Evolutionary conservation across 495 filamentous ascomycete species (phyloP).

Genomic region (Hypoxylon trugodes): DNA sequence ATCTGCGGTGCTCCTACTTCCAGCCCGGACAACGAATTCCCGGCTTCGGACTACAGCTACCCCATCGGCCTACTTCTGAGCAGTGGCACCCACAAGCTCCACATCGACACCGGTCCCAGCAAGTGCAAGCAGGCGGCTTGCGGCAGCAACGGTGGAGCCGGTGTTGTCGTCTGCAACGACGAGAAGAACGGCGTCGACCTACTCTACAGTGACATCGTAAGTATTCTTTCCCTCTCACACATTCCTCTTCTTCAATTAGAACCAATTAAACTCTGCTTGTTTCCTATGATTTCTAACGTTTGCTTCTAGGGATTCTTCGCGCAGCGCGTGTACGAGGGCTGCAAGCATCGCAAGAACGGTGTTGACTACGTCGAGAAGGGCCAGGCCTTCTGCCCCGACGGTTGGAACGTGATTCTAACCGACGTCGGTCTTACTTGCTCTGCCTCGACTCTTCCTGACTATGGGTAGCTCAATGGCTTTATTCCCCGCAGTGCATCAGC

Average conservation of each 20-base stretch:
- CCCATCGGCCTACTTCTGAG: conserved; percentile 24
- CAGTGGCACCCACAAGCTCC: background rate
- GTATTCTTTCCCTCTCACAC: background rate
- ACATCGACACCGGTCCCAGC: conserved; percentile 24
- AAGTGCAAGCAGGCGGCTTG: conserved; percentile 23
- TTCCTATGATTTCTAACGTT: conserved; percentile 1
- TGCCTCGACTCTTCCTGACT: conserved; percentile 4
- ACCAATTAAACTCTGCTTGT: background rate
- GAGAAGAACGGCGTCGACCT: conserved; percentile 5
- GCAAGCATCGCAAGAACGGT: conserved; percentile 21
- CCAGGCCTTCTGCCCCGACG: conserved; percentile 34
- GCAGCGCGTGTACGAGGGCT: conserved; percentile 29
- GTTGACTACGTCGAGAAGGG: conserved; percentile 26
- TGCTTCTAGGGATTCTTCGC: conserved; percentile 24
- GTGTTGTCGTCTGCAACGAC: conserved; percentile 35
- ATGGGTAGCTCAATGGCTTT: background rate
- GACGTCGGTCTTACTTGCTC: conserved; percentile 21
- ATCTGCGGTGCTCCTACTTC: conserved; percentile 25
- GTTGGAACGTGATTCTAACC: conserved; percentile 36
- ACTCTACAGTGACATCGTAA: conserved; percentile 25
- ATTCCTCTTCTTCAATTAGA: background rate
- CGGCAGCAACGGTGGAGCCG: conserved; percentile 6
- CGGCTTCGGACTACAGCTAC: conserved; percentile 19
- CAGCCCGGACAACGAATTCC: conserved; percentile 8
- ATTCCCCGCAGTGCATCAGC: background rate